These are phyloP conservation scores for Porcisia deanei DNA, from an alignment of 208 protist species.

Conservation along the genomic window DNA sequence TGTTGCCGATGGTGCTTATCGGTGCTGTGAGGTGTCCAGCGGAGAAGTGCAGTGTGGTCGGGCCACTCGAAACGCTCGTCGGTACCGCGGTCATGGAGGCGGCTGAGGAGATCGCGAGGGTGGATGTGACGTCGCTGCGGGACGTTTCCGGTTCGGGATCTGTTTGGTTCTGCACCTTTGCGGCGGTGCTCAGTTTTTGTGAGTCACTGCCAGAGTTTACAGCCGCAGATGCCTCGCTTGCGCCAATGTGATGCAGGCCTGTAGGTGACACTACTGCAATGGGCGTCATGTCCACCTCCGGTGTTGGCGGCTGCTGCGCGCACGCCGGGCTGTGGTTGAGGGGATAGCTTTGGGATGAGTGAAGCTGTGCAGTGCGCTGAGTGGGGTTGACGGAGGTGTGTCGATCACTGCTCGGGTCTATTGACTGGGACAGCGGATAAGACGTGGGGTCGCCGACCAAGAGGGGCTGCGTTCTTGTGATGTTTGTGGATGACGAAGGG, in stretches of 20 bases:
- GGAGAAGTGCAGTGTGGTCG: conserved; percentile 13
- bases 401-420: background rate
- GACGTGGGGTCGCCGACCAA: background rate
- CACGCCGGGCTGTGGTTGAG: background rate
- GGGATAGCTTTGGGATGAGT: background rate
- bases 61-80: conserved; percentile 14
- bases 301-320: background rate
- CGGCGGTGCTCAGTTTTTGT: background rate
- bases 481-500: background rate
- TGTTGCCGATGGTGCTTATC: conserved; percentile 15
- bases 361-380: background rate
- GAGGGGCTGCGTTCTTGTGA: no score
- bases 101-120: conserved; percentile 8
- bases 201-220: background rate
- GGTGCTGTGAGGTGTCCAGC: conserved; percentile 22
- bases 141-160: background rate
- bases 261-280: conserved; percentile 8
- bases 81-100: conserved; percentile 7
- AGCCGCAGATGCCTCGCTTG: background rate
- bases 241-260: background rate
- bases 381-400: background rate
- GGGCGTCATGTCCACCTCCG: conserved; percentile 5
- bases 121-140: background rate
- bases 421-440: background rate
- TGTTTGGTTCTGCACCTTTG: background rate